Evolutionary conservation across 495 filamentous ascomycete genomes (phyloP).

Genomic region (Penicillium pulvis): DNA sequence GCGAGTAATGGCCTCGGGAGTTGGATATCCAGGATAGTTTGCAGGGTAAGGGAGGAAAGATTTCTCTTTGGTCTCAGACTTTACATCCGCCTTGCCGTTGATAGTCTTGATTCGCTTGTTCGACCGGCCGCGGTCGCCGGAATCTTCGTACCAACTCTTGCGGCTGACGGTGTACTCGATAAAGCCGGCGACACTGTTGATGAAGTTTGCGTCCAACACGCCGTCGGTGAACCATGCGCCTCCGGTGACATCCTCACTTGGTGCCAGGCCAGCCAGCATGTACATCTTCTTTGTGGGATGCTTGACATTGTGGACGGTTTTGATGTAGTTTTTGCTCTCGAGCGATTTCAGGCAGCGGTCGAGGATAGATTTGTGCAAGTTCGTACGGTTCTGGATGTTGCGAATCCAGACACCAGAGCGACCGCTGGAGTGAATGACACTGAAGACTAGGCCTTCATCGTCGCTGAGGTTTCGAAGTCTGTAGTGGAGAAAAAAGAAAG

Average conservation of each 20-base stretch:
- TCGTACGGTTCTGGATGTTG: constrained; percentile 70
- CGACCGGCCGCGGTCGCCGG: constrained; percentile 30
- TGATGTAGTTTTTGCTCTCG: constrained; percentile 84
- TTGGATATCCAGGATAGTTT: constrained; percentile 74
- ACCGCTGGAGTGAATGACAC: constrained; percentile 78
- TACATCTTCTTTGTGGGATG: constrained; percentile 64
- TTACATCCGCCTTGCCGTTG: constrained; percentile 38
- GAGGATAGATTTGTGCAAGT: constrained; percentile 76
- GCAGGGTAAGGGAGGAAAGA: constrained; percentile 64
- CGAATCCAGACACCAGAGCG: constrained; percentile 87
- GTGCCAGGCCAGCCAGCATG: constrained; percentile 66
- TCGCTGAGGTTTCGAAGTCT: constrained; percentile 66
- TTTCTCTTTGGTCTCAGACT: constrained; percentile 35
- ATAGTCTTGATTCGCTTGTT: constrained; percentile 49
- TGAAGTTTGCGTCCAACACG: constrained; percentile 83
- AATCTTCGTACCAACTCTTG: constrained; percentile 64
- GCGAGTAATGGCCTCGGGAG: constrained; percentile 66
- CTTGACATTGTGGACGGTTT: constrained; percentile 65
- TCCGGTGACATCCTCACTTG: constrained; percentile 85
- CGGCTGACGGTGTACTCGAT: constrained; percentile 72
- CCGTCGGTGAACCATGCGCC: constrained; percentile 92
- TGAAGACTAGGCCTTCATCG: constrained; percentile 82
- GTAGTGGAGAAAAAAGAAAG: constrained; percentile 24
- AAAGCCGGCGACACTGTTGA: constrained; percentile 66
- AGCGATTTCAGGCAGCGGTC: constrained; percentile 76